Evolutionary conservation across 2,329 filamentous ascomycete genomes (phyloP).

Genomic region (Botrytis deweyae): DNA sequence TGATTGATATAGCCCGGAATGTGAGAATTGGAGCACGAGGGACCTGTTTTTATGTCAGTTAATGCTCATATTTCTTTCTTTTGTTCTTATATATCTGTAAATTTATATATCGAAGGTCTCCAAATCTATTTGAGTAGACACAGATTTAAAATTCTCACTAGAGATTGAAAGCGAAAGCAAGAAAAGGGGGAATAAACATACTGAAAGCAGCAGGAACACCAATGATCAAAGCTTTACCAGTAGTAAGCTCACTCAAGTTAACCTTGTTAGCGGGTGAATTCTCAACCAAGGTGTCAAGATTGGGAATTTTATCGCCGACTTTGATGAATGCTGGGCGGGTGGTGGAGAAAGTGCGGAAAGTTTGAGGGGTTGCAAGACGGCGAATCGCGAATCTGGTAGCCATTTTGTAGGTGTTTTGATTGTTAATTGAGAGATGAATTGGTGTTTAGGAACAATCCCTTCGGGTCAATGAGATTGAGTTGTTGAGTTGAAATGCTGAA

Average conservation of each 20-base stretch:
- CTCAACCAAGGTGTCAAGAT: constrained; percentile 75
- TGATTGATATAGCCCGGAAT: constrained; percentile 85
- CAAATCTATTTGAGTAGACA: too few relatives aligned
- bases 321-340: constrained; percentile 64
- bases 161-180: background rate
- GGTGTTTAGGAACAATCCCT: background rate
- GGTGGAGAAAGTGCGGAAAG: constrained; percentile 56
- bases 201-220: constrained; percentile 81
- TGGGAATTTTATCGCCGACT: constrained; percentile 76
- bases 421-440: constrained; percentile 10
- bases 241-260: constrained; percentile 73
- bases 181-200: constrained; percentile 38
- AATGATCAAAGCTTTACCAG: constrained; percentile 76
- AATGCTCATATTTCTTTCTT: background rate
- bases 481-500: background rate
- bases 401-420: constrained; percentile 26
- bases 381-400: constrained; percentile 31
- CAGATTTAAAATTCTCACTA: background rate
- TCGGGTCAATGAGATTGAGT: background rate
- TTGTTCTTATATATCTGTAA: background rate
- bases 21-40: constrained; percentile 66
- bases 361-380: constrained; percentile 26
- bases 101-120: background rate
- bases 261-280: constrained; percentile 89
- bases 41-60: constrained; percentile 43